Percentiles rank a stretch among this genome's conserved stretches.
Evolutionary conservation across 1,139 yeast species (phyloP).

Genomic region (Scheffersomyces segobiensis): DNA sequence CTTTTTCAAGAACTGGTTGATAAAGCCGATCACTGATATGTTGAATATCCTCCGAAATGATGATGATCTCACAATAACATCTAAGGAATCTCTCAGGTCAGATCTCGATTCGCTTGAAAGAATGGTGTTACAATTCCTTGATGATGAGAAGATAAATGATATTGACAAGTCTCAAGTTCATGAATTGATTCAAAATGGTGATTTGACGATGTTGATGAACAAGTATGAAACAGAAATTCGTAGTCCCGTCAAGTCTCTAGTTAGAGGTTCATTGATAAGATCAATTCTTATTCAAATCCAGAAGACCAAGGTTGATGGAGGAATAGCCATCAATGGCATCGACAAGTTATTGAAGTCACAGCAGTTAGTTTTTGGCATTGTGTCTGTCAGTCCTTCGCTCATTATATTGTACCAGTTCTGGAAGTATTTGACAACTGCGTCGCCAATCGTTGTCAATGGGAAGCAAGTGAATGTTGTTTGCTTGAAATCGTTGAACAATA

Average conservation of each 20-base stretch:
- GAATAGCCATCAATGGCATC: conserved; percentile 84
- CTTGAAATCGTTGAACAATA: conserved; percentile 52
- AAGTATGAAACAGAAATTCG: conserved; percentile 77
- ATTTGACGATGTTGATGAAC: conserved; percentile 75
- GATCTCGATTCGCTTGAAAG: conserved; percentile 81
- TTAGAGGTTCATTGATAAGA: conserved; percentile 72
- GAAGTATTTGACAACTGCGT: conserved; percentile 26
- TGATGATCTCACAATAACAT: conserved; percentile 72
- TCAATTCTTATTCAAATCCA: conserved; percentile 86
- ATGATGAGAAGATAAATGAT: conserved; percentile 30
- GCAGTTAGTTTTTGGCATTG: conserved; percentile 86
- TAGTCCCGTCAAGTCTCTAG: conserved; percentile 60
- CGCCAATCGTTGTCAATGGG: conserved; percentile 43
- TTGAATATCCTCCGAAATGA: conserved; percentile 82
- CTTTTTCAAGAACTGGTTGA: conserved; percentile 79
- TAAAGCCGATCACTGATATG: conserved; percentile 74
- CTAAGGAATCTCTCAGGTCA: conserved; percentile 74
- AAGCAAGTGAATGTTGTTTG: conserved; percentile 44
- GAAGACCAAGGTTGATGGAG: conserved; percentile 94
- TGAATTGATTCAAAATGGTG: conserved; percentile 59
- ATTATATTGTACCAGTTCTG: conserved; percentile 53
- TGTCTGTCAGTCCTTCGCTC: conserved; percentile 83
- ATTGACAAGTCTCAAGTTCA: conserved; percentile 35
- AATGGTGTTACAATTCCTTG: conserved; percentile 78
- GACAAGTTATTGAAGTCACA: conserved; percentile 88